A percentile compares a stretch with the other conserved stretches of the same genome.
Evolutionary conservation across 2,329 filamentous ascomycete genomes (phyloP).

Genomic region (Tympanopsis confertula): DNA sequence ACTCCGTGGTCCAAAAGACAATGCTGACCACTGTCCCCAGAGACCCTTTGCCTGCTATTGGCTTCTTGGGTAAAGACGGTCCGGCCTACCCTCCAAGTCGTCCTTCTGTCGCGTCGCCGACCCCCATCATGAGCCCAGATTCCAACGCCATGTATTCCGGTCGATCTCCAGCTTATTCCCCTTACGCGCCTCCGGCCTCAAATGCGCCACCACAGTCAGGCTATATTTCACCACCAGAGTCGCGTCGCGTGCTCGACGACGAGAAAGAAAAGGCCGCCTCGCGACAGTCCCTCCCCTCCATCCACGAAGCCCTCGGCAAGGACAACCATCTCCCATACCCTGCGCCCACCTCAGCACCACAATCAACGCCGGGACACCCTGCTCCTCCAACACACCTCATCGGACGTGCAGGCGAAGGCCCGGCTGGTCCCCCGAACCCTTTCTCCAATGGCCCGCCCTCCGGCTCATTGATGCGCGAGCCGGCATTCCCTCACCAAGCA

Average conservation of each 20-base stretch:
- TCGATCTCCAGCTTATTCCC: neutral
- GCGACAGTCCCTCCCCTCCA: slow-evolving; percentile 38
- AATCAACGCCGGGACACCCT: slow-evolving; percentile 20
- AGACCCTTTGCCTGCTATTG: neutral
- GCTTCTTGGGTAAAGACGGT: neutral
- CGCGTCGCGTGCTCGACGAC: slow-evolving; percentile 23
- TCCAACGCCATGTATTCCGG: neutral
- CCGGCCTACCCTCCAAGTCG: neutral
- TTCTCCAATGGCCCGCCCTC: slow-evolving; percentile 2
- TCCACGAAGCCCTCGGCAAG: slow-evolving; percentile 47
- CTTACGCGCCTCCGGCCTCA: slow-evolving; percentile 14
- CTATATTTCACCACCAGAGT: slow-evolving; percentile 29
- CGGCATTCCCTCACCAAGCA: slow-evolving; percentile 14
- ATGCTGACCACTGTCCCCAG: neutral
- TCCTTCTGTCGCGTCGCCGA: neutral
- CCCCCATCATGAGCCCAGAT: neutral
- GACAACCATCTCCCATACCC: slow-evolving; percentile 29
- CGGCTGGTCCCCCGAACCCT: neutral
- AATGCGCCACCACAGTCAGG: slow-evolving; percentile 17
- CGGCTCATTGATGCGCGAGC: slow-evolving; percentile 16
- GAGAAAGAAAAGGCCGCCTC: slow-evolving; percentile 23
- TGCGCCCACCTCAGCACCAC: slow-evolving; percentile 5
- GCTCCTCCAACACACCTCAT: neutral
- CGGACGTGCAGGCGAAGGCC: neutral
- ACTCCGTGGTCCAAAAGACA: too few relatives aligned